Evolutionary conservation across 2,329 filamentous ascomycete genomes (phyloP).

Genomic region (Colletotrichum trifolii): DNA sequence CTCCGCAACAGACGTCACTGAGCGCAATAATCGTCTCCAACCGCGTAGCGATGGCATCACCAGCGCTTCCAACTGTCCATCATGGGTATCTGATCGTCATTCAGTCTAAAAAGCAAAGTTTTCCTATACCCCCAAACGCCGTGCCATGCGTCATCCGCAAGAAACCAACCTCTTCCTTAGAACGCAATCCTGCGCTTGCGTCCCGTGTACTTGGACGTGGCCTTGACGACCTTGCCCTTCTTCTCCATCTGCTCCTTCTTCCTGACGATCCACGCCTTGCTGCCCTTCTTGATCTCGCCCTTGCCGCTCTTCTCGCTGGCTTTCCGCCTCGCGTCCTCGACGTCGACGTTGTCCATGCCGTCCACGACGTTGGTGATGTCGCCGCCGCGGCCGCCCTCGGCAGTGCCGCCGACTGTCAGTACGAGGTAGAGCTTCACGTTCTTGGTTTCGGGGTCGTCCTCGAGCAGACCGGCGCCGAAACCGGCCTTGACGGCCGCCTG

Average conservation of each 20-base stretch:
- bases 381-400: slow-evolving; percentile 63
- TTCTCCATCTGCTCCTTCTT: slow-evolving; percentile 95
- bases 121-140: slow-evolving; percentile 38
- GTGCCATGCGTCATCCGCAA: slow-evolving; percentile 31
- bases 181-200: slow-evolving; percentile 85
- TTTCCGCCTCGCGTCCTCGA: slow-evolving; percentile 75
- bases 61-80: background rate
- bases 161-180: slow-evolving; percentile 50
- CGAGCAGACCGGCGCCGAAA: slow-evolving; percentile 92
- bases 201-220: slow-evolving; percentile 92
- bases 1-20: background rate
- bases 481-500: slow-evolving; percentile 91
- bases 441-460: slow-evolving; percentile 97
- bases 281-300: slow-evolving; percentile 78
- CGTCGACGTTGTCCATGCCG: slow-evolving; percentile 88
- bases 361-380: slow-evolving; percentile 93
- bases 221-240: slow-evolving; percentile 95
- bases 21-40: background rate
- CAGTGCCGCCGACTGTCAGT: slow-evolving; percentile 81
- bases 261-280: slow-evolving; percentile 83
- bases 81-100: slow-evolving; percentile 35
- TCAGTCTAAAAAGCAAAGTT: slow-evolving; percentile 27
- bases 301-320: slow-evolving; percentile 57
- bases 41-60: background rate
- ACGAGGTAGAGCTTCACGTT: slow-evolving; percentile 97